Conservation (phyloP, 23 red algal genomes). For the Gracilaria domingensis region DNA sequence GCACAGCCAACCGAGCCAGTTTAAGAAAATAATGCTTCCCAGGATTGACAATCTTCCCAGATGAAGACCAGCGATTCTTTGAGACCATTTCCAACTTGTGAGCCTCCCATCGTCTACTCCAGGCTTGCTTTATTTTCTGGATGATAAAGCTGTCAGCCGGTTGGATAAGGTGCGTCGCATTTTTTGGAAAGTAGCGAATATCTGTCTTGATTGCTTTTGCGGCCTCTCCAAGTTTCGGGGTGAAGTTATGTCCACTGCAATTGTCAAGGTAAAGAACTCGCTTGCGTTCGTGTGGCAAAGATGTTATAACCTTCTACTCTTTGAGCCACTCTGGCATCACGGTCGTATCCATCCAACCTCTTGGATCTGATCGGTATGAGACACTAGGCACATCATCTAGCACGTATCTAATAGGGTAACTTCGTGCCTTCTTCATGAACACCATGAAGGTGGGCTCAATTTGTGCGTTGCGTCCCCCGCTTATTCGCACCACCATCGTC, state of each 20-base stretch:
- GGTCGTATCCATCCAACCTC: slow-evolving; percentile 12
- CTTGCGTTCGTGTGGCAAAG: background rate
- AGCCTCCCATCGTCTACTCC: background rate
- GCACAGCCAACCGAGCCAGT: background rate
- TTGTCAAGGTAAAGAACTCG: slow-evolving; percentile 4
- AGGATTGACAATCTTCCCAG: background rate
- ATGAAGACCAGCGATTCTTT: background rate
- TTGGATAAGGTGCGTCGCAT: slow-evolving; percentile 11
- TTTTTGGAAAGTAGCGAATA: slow-evolving; percentile 12
- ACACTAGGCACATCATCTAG: background rate
- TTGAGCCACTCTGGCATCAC: background rate
- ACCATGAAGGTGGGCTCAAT: slow-evolving; percentile 9
- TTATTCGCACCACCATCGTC: slow-evolving; percentile 12
- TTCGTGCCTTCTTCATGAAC: background rate
- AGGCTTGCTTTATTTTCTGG: background rate
- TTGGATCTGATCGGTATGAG: slow-evolving; percentile 20
- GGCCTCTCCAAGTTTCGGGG: background rate
- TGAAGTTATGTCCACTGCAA: background rate
- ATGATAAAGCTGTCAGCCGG: background rate
- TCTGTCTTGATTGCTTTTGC: background rate
- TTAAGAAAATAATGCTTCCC: background rate
- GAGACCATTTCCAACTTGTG: background rate
- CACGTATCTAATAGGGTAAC: background rate
- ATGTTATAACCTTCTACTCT: background rate
- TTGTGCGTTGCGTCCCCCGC: background rate